phyloP scores from a whole-genome alignment of 2,329 filamentous ascomycete genomes.

The Ramichloridium luteum region DNA sequence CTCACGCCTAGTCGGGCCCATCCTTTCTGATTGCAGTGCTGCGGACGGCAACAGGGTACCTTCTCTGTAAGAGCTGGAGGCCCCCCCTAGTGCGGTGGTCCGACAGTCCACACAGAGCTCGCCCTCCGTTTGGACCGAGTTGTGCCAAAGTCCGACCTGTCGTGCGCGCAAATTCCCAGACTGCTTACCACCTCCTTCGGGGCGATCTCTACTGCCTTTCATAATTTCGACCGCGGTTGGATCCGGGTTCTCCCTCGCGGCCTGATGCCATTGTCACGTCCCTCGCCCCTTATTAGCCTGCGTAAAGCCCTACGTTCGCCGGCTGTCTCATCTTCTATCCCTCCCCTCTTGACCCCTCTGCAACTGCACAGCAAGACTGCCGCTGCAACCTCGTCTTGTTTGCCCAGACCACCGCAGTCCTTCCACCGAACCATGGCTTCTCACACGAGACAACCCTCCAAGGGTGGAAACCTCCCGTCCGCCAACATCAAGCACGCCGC shows the following conservation, averaged over 20 bases:
- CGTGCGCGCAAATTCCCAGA: too few relatives aligned
- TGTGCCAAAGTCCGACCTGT: too few relatives aligned
- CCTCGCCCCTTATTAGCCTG: conserved; percentile 3
- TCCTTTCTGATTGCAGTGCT: too few relatives aligned
- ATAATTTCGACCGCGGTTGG: background rate
- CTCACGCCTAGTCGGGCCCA: too few relatives aligned
- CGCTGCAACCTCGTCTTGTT: conserved; percentile 3
- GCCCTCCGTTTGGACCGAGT: too few relatives aligned
- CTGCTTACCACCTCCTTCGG: too few relatives aligned
- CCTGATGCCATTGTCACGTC: conserved; percentile 3
- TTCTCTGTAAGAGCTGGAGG: too few relatives aligned
- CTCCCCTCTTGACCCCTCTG: background rate
- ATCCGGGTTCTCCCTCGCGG: conserved; percentile 1
- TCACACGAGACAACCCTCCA: conserved; percentile 8
- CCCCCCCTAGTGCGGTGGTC: too few relatives aligned
- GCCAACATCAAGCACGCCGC: conserved; percentile 24
- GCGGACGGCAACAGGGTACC: too few relatives aligned
- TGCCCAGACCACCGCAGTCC: background rate
- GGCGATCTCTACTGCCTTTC: too few relatives aligned
- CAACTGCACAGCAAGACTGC: conserved; percentile 2
- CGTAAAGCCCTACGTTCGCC: background rate
- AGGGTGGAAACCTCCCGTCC: conserved; percentile 14
- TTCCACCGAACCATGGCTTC: conserved; percentile 4
- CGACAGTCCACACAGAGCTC: too few relatives aligned
- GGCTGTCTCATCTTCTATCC: background rate